Evolutionary conservation across 352 stramenopile genomes (phyloP), one percentile per base, ranked within the genome.

Genomic region (Phytophthora pisi): DNA sequence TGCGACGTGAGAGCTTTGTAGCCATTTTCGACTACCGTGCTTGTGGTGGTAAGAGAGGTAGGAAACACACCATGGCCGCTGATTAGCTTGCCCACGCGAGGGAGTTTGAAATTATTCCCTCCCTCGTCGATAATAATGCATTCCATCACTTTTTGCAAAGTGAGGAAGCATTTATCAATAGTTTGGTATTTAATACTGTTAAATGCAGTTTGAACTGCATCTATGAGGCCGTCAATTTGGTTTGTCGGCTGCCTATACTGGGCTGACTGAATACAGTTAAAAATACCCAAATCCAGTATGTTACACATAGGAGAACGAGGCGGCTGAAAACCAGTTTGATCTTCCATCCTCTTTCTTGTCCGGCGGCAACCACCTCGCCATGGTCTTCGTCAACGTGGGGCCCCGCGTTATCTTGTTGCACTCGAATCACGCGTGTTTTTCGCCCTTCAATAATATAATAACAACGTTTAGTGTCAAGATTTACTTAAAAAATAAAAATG

Each of bases 301-400:
- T 57, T 57, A 30, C 26, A 30, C 13, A 57, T 38, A 9, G 55
- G 40, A 2, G 55, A 57, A 31, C 31, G 42, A 16, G 43, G 61
- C 8, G 61, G 61, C 13, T 67, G 61, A 15, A 61, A 30, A 26
- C n/a, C 51, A 61, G 51, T 50, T 67, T n/a, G 9, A 67, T 67
- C 4, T 61, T 61, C 30, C 31, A 61, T n/a, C 23, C 61, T 23
- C 24, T 42, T 51, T 55, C 40, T 23, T 10, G 15, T 15, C 57
- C 57, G 13, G 50, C 50, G 23, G 23, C 36, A 54, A 45, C 28
- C n/a, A 66, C n/a, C 23, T 66, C 58, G 6, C 40, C 18, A 43
- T 59, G 31, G 51, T 64, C 16, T 64, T 51, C 34, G 13, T 40
- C 20, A 4, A 68, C 61, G 53, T 68, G 61, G 0, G 51, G 61